Percentiles rank a stretch among this genome's conserved stretches.
phyloP scores from a whole-genome alignment of 1,284 basidiomycete species.

The Anthracocystis panici-leucophaei region DNA sequence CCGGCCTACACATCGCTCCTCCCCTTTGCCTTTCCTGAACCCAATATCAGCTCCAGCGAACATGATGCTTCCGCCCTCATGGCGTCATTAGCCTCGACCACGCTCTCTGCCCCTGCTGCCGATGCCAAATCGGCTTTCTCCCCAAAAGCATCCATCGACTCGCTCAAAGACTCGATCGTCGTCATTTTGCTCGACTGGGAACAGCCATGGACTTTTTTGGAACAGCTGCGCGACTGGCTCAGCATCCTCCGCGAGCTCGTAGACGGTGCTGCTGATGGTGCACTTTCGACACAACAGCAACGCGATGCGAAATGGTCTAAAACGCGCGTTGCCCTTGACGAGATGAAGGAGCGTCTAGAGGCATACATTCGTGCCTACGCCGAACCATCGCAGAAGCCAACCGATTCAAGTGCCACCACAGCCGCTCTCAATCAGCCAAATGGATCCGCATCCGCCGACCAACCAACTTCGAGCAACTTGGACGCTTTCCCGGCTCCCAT shows the following conservation, averaged over 20 bases:
- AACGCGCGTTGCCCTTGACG: constrained; percentile 68
- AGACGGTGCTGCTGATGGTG: constrained; percentile 75
- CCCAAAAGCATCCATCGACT: constrained; percentile 57
- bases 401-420: constrained; percentile 11
- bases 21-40: constrained; percentile 82
- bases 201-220: constrained; percentile 87
- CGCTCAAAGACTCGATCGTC: constrained; percentile 82
- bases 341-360: constrained; percentile 85
- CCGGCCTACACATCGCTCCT: constrained; percentile 81
- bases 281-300: constrained; percentile 73
- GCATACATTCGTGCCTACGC: constrained; percentile 86
- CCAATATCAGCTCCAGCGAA: constrained; percentile 57
- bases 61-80: constrained; percentile 26
- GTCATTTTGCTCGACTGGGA: constrained; percentile 96
- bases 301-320: constrained; percentile 77
- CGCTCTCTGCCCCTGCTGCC: constrained; percentile 8
- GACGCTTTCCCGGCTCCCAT: constrained; percentile 71
- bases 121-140: constrained; percentile 1
- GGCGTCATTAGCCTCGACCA: constrained; percentile 32
- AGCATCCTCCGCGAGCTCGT: constrained; percentile 58
- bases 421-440: not conserved
- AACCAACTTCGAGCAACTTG: not conserved
- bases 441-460: not conserved
- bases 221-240: constrained; percentile 89
- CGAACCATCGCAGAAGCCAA: constrained; percentile 76